A percentile compares a stretch with the other conserved stretches of the same genome.
Conservation (phyloP, 768 basidiomycete species). For the Scleroderma citrinum region DNA sequence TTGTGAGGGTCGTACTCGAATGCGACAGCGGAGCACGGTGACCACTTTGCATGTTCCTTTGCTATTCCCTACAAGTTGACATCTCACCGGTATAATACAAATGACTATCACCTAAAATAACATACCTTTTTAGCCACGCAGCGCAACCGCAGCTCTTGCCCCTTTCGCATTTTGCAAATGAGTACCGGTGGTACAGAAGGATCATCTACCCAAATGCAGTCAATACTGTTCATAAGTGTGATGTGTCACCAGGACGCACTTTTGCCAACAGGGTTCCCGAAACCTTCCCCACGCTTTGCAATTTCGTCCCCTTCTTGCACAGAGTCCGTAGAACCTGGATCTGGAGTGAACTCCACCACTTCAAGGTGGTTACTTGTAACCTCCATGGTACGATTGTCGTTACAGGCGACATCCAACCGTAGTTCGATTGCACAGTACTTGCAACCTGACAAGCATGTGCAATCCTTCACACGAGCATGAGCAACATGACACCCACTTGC, state of each 20-base stretch:
- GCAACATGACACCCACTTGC: neutral
- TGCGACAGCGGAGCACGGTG: slow-evolving; percentile 88
- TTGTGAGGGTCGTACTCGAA: slow-evolving; percentile 99
- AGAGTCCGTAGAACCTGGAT: slow-evolving; percentile 31
- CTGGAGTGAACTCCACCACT: slow-evolving; percentile 37
- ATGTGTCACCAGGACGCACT: slow-evolving; percentile 37
- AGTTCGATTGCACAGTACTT: slow-evolving; percentile 81
- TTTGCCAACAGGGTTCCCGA: slow-evolving; percentile 84
- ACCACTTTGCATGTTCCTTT: slow-evolving; percentile 99
- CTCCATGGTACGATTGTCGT: slow-evolving; percentile 69
- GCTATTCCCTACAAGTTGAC: slow-evolving; percentile 72
- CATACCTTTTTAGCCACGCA: slow-evolving; percentile 93
- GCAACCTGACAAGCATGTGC: slow-evolving; percentile 81
- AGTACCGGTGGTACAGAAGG: slow-evolving; percentile 62
- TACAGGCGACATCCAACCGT: slow-evolving; percentile 69
- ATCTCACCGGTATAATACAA: slow-evolving; percentile 1
- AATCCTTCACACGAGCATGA: slow-evolving; percentile 58
- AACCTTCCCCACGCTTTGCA: slow-evolving; percentile 63
- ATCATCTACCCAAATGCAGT: slow-evolving; percentile 43
- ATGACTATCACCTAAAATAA: slow-evolving; percentile 8
- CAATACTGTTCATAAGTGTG: slow-evolving; percentile 2
- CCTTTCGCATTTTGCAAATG: slow-evolving; percentile 88
- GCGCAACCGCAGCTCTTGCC: slow-evolving; percentile 79
- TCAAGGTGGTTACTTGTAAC: slow-evolving; percentile 86
- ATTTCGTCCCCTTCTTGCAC: slow-evolving; percentile 58